Base-by-base conservation (phyloP, 2,329 filamentous ascomycete species). In the Metarhizium anisopliae region DNA sequence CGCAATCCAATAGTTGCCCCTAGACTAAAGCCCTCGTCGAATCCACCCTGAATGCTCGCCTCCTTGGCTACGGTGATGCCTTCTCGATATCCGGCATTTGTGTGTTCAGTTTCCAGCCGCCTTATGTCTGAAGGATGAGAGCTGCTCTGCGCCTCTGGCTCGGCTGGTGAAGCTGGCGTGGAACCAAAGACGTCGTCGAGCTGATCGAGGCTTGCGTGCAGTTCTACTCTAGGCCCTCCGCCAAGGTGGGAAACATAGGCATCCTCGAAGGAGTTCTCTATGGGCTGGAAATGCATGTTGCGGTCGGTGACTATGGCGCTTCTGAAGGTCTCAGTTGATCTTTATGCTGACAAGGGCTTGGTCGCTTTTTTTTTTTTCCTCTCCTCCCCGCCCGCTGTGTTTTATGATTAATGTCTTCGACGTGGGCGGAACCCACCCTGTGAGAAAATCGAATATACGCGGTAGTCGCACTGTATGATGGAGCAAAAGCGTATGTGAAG, bases 11-110 rank as follows among this genome's bases (percentile, higher is more conserved):
- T 74, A 53, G 86, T 84, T 1, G 90, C 92, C 13, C 94, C 94
- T 0, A 97, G 77, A 14, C 84, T 78, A 68, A 91, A 97, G 0
- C 93, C 93, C 60, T 93, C 89, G 68, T 99, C 94, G 66, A 99
- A 97, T 0, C 93, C 93, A 14, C 78, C 78, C 71, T 99, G 94
- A 30, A 96, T 83, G 64, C 84, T 87, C 51, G 78, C 73, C 30
- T 82, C 81, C 69, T 97, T 97, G 36, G 87, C 88, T 3, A 75
- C 76, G 0, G 86, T 80, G 54, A 97, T 81, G 49, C 93, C 94
- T 64, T 96, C 92, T 57, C 93, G 86, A 72, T 97, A 97, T 20
- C 94, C 94, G 43, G 89, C 85, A 7, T 89, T 96, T 53, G 84
- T 81, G 68, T 96, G 90, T 55, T 88, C 85, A 47, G 83, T 80